Conservation (phyloP, 306 rosid genomes). For the Abrus precatorius region DNA sequence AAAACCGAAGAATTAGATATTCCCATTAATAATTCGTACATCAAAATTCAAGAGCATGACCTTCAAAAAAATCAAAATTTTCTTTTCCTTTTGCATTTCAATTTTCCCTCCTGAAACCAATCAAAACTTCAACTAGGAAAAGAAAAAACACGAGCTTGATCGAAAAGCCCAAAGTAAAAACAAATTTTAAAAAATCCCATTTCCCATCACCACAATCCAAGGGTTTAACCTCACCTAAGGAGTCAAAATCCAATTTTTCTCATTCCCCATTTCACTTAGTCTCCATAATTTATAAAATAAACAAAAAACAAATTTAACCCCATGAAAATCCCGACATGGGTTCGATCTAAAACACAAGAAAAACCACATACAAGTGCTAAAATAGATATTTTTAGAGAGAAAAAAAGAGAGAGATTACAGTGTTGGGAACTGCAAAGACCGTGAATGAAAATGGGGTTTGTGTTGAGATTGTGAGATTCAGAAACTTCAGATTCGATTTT, state of each 20-base stretch:
- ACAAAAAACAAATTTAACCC: neutral
- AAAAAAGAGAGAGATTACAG: constrained; percentile 30
- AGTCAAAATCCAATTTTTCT: neutral
- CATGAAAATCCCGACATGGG: constrained; percentile 11
- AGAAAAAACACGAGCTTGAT: neutral
- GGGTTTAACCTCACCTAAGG: constrained; percentile 38
- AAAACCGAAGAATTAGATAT: constrained; percentile 13
- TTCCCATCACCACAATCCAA: constrained; percentile 16
- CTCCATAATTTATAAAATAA: neutral
- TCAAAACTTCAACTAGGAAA: constrained; percentile 15
- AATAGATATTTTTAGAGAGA: neutral
- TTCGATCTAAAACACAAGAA: constrained; percentile 14
- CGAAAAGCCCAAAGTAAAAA: neutral
- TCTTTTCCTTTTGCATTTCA: neutral
- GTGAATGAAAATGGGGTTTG: neutral
- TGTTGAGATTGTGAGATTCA: constrained; percentile 21
- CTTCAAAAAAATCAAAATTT: neutral
- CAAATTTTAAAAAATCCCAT: neutral
- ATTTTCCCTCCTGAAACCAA: neutral
- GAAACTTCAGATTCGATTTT: constrained; percentile 37
- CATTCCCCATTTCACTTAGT: too few species aligned
- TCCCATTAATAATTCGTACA: constrained; percentile 3
- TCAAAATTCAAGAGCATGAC: neutral
- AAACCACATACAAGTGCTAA: neutral
- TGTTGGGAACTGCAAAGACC: neutral